Base-by-base conservation (phyloP, 345 rosid species). In the Salix dunnii region DNA sequence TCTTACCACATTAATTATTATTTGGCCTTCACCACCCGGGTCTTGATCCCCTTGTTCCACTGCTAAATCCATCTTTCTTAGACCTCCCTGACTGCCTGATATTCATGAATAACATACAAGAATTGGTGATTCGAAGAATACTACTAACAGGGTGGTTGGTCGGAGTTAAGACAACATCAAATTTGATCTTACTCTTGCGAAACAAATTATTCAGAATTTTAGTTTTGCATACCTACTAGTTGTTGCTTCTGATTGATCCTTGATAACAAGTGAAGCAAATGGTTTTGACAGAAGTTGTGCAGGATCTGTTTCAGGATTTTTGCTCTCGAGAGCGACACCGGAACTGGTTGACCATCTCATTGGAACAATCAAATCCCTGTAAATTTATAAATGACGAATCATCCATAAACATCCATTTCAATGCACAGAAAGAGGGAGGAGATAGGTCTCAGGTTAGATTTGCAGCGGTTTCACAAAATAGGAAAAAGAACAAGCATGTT, bases 311-410 rank as follows among this genome's bases (percentile, higher is more conserved):
- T 66, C 23, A 33, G 69, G 2, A 5, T 0, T 35, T 4, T 27
- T 66, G 20, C 12, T 66, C 13, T 8, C 23, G 4, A 1, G 25
- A 36, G 11, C 25, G 35, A 6, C 69, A 18, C 12, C 43, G 28
- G 20, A 20, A 66, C 12, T 42, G 7, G 7, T 0, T 18, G 69
- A 13, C 69, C 69, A 66, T 66, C 69, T 66, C 40, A 30, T 66
- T 8, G 69, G 69, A 66, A 66, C 5, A 66, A 66, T 25, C 69
- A 66, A 35, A 66, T 66, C 18, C 69, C 69, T 66, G 69, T 1
- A 11, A 31, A 17, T 30, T 16, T 8, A 28, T 0, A 55, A 55
- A 23, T 10, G 62, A 23, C 14, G 23, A 55, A 2, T 27, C 1
- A 55, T 21, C 11, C 5, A 55, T 55, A 55, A 40, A 38, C 12